Base-by-base conservation (phyloP, 306 rosid genomes). In the Rosa chinensis region DNA sequence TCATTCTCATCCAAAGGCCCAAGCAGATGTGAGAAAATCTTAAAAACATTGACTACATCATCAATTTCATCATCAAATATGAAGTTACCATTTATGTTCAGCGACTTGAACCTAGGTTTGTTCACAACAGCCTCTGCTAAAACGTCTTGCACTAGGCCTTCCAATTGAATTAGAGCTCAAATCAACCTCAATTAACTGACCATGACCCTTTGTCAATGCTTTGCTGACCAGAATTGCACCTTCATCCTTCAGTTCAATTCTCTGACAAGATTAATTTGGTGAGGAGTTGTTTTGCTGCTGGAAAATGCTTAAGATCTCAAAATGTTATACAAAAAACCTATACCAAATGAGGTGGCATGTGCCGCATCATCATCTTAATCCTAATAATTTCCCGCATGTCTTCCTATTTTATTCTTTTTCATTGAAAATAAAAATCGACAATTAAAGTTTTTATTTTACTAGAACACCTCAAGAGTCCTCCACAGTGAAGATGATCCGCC, bases 1-100 rank as follows among this genome's bases (percentile, higher is more conserved):
- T 25, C 87, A 58, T 91, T 93, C 78, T 93, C 97, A 84, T 91
- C 97, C 91, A 93, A 83, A 49, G 88, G 89, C 73, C 94, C 97
- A 74, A 93, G 88, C 80, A 80, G 9, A 45, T 82, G 72, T 18
- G 89, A 92, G 8, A 85, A 83, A 79, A 73, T 87, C 86, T 89
- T 80, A 52, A 93, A 93, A 47, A 89, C 77, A 10, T 82, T 76
- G 49, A 87, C 83, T 76, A 93, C 85, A 62, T 88, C 93, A 25
- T 80, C 89, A 75, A 93, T 83, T 72, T 96, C 96, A 73, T 89
- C 98, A 20, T 93, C 93, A 25, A 94, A 89, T 84, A 93, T 89
- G 80, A 70, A 93, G 82, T 93, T 93, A 21, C 79, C 83, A 53
- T 93, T 84, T 6, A 93, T 80, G 69, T 88, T 93, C 9, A 93